phyloP scores from a whole-genome alignment of 1,139 yeast species.

The Candida dubliniensis region DNA sequence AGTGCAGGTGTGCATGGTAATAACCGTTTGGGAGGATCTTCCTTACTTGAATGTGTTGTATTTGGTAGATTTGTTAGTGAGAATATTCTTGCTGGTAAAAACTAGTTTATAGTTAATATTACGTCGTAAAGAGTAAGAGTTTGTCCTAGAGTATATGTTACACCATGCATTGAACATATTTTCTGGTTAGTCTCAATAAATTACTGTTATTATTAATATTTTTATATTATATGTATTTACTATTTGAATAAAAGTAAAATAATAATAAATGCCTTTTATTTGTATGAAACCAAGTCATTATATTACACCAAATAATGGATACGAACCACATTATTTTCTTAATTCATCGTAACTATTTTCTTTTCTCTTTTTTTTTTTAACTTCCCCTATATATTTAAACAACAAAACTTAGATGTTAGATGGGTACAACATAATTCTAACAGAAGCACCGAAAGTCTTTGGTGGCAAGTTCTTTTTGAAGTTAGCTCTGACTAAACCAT shows the following conservation, averaged over 20 bases:
- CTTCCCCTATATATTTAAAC: background rate
- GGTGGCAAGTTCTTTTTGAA: conserved; percentile 99
- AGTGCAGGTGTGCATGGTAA: conserved; percentile 43
- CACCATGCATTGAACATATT: background rate
- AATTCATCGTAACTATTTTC: background rate
- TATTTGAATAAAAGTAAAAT: conserved; percentile 6
- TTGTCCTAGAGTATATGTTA: background rate
- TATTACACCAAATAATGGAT: conserved; percentile 8
- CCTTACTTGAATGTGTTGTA: conserved; percentile 41
- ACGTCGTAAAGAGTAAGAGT: too few species aligned
- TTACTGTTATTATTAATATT: conserved; percentile 2
- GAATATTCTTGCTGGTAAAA: conserved; percentile 1
- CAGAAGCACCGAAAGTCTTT: conserved; percentile 99
- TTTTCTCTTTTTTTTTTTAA: conserved; percentile 2
- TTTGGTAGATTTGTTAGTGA: conserved; percentile 28
- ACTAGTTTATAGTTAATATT: background rate
- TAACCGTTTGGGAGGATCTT: conserved; percentile 39
- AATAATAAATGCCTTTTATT: conserved; percentile 10
- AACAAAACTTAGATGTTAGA: conserved; percentile 80
- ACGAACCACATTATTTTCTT: background rate
- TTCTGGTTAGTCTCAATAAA: background rate
- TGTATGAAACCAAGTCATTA: conserved; percentile 11
- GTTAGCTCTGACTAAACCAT: conserved; percentile 98
- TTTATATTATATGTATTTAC: conserved; percentile 5
- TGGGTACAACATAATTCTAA: conserved; percentile 99